Evolutionary conservation across 2,329 filamentous ascomycete genomes (phyloP).

Genomic region (Ophiocordyceps camponoti-leonardi): DNA sequence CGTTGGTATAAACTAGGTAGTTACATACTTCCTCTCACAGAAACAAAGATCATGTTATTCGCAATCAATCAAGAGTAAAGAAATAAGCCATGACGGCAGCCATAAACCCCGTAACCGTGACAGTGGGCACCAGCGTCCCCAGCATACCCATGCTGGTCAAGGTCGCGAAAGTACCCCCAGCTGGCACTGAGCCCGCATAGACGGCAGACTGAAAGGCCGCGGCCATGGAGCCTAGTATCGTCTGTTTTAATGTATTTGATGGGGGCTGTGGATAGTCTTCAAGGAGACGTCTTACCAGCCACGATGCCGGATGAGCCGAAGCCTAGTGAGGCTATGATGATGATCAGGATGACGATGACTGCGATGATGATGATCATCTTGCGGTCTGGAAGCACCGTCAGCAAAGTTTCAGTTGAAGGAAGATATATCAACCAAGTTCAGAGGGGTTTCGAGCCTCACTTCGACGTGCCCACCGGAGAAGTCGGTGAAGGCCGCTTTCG

Average conservation of each 20-base stretch:
- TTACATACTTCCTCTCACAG: not conserved
- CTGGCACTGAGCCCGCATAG: slow-evolving; percentile 1
- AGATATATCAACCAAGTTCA: not conserved
- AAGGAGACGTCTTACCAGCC: too few species aligned
- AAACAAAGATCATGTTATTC: too few species aligned
- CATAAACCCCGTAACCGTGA: not conserved
- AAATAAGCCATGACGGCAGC: not conserved
- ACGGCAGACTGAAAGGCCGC: slow-evolving; percentile 1
- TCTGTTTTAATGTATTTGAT: not conserved
- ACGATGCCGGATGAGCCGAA: too few species aligned
- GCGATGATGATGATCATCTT: too few species aligned
- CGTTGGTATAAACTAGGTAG: too few species aligned
- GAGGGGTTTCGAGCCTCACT: not conserved
- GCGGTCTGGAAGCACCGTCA: not conserved
- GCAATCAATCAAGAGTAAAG: too few species aligned
- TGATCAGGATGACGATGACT: too few species aligned
- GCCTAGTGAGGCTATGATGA: too few species aligned
- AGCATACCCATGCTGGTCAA: slow-evolving; percentile 2
- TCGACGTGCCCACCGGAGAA: not conserved
- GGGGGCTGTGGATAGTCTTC: not conserved
- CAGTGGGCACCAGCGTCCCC: slow-evolving; percentile 2
- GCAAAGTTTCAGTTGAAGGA: not conserved
- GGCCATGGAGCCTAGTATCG: not conserved
- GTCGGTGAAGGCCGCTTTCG: not conserved
- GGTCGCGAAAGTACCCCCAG: not conserved